Evolutionary conservation across 2,329 filamentous ascomycete species (phyloP).

Genomic region (Neoscytalidium dimidiatum): DNA sequence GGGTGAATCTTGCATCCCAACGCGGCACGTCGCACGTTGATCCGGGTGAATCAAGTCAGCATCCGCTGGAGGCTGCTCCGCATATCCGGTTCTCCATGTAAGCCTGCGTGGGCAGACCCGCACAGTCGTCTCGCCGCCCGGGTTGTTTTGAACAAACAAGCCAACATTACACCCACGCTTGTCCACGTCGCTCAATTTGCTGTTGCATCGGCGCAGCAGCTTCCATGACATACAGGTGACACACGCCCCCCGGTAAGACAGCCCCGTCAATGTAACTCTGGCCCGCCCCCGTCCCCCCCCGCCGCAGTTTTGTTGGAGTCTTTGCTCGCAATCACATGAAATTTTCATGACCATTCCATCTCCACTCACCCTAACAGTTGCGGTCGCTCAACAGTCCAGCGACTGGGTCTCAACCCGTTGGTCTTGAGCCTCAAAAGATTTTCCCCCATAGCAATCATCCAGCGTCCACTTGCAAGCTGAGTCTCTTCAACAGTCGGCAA

Average conservation of each 20-base stretch:
- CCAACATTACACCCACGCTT: slow-evolving; percentile 8
- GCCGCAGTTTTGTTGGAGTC: background rate
- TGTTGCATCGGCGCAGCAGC: slow-evolving; percentile 6
- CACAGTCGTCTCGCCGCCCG: background rate
- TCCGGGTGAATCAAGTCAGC: slow-evolving; percentile 11
- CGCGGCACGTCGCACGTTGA: background rate
- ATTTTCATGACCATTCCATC: background rate
- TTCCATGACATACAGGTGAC: slow-evolving; percentile 5
- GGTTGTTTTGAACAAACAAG: slow-evolving; percentile 6
- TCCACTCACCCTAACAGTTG: too few species aligned
- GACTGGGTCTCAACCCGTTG: background rate
- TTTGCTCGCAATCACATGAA: background rate
- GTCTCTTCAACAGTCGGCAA: too few species aligned
- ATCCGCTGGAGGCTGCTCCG: slow-evolving; percentile 1
- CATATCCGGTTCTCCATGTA: background rate
- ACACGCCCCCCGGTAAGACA: background rate
- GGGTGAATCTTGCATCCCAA: background rate
- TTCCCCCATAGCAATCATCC: background rate
- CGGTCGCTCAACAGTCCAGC: background rate
- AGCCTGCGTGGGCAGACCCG: slow-evolving; percentile 8
- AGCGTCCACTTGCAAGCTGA: too few species aligned
- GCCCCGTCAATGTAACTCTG: slow-evolving; percentile 12
- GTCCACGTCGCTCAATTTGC: background rate
- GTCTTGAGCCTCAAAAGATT: background rate
- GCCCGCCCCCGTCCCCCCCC: background rate